Conservation (phyloP, 2,329 filamentous ascomycete genomes). For the Arthrinium puccinioides region DNA sequence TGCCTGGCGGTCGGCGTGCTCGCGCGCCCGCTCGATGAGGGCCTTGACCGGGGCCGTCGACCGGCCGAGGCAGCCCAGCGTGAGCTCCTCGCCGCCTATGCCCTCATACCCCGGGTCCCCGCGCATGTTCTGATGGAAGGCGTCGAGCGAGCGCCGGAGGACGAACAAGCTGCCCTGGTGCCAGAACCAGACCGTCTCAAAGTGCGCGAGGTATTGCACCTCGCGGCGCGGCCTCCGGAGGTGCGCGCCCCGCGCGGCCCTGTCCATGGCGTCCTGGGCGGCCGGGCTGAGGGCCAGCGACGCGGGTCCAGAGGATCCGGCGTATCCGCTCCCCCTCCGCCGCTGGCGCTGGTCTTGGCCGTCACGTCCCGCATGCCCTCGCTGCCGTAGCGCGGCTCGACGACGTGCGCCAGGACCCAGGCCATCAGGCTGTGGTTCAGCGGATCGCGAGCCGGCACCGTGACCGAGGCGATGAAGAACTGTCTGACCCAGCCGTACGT, state of each 20-base stretch:
- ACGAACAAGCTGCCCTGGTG: constrained; percentile 38
- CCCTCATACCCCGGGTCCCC: constrained; percentile 36
- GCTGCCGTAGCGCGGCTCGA: constrained; percentile 24
- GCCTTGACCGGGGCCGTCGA: constrained; percentile 40
- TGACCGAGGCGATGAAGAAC: constrained; percentile 36
- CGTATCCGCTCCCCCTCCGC: constrained; percentile 18
- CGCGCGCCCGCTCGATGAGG: constrained; percentile 38
- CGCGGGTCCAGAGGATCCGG: too few relatives aligned
- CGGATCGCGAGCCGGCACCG: constrained; percentile 34
- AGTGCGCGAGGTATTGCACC: constrained; percentile 38
- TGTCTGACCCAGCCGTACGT: constrained; percentile 31
- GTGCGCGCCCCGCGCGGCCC: constrained; percentile 26
- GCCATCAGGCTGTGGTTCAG: constrained; percentile 36
- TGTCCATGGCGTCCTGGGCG: neutral
- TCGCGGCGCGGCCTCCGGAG: constrained; percentile 33
- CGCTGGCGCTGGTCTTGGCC: constrained; percentile 30
- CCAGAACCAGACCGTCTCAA: constrained; percentile 40
- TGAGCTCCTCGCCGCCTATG: constrained; percentile 37
- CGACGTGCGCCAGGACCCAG: constrained; percentile 34
- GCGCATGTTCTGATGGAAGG: constrained; percentile 25
- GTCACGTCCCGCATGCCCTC: constrained; percentile 32
- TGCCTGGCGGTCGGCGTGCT: constrained; percentile 38
- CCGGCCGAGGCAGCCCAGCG: constrained; percentile 41
- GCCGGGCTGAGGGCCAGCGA: too few relatives aligned
- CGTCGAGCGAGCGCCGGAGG: constrained; percentile 32